Conservation (phyloP, 192 early-diverging fungal species). For the Blastocladiella britannica region DNA sequence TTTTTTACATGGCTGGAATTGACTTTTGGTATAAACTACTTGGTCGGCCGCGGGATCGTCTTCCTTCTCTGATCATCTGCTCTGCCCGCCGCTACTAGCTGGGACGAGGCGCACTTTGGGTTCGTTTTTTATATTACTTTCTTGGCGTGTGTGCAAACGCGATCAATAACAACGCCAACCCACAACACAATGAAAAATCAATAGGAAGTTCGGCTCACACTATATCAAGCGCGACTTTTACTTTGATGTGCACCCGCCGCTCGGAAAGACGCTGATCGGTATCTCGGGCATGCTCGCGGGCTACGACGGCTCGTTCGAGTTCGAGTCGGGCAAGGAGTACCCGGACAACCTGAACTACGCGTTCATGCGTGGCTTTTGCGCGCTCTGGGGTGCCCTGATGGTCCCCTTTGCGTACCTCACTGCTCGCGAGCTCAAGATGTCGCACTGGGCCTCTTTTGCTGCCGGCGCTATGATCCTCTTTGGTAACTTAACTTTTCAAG, state of each 20-base stretch:
- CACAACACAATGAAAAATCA: no score
- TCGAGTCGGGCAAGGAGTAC: constrained; percentile 57
- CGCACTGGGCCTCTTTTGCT: constrained; percentile 39
- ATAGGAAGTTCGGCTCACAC: constrained; percentile 66
- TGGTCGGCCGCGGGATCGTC: no score
- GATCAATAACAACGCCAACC: background rate
- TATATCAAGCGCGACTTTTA: constrained; percentile 89
- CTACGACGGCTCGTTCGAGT: constrained; percentile 69
- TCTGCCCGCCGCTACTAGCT: constrained; percentile 1
- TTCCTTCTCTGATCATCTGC: background rate
- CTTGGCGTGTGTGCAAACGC: background rate
- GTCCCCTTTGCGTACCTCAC: constrained; percentile 84
- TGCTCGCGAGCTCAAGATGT: constrained; percentile 47
- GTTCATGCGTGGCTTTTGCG: constrained; percentile 76
- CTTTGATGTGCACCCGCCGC: constrained; percentile 93
- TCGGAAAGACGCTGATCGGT: constrained; percentile 89
- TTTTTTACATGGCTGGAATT: no score
- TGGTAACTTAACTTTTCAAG: no score
- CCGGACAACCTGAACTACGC: constrained; percentile 61
- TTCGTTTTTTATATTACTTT: constrained; percentile 5
- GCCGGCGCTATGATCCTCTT: constrained; percentile 61
- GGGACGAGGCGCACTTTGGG: constrained; percentile 46
- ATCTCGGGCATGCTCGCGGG: constrained; percentile 61
- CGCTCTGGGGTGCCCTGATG: constrained; percentile 66
- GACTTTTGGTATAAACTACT: no score